These are phyloP conservation scores for Myotisia sp. DNA, from an alignment of 2,329 filamentous ascomycete genomes.

Conservation along the genomic window DNA sequence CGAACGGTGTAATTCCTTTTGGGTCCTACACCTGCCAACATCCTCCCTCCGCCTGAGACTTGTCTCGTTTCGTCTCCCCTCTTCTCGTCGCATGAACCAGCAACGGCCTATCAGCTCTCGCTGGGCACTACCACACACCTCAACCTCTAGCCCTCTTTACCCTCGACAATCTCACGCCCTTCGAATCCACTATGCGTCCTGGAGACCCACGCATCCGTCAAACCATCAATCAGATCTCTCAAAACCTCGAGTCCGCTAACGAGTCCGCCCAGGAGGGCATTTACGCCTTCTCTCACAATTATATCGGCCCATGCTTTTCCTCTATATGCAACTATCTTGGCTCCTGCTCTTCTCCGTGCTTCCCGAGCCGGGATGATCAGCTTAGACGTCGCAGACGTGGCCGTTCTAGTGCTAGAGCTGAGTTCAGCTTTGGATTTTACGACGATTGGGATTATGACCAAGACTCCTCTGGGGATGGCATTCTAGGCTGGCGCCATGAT, in stretches of 20 bases:
- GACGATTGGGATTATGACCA: conserved; percentile 79
- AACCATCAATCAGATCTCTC: conserved; percentile 81
- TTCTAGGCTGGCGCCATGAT: conserved; percentile 67
- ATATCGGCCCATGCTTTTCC: conserved; percentile 66
- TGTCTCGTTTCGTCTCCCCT: too few species aligned
- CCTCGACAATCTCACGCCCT: too few species aligned
- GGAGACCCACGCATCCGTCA: conserved; percentile 78
- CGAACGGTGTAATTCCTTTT: too few species aligned
- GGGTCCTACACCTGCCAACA: too few species aligned
- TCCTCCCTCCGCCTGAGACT: too few species aligned
- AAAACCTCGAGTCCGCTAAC: conserved; percentile 79
- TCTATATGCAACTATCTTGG: conserved; percentile 53
- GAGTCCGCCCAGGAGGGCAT: conserved; percentile 83
- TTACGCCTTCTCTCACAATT: conserved; percentile 75
- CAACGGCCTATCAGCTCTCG: too few species aligned
- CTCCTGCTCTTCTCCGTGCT: conserved; percentile 54
- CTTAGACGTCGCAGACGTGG: conserved; percentile 53
- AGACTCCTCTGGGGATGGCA: conserved; percentile 38
- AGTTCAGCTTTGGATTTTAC: conserved; percentile 91
- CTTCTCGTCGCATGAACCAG: too few species aligned
- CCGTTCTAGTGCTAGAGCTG: conserved; percentile 47
- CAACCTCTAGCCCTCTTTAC: too few species aligned
- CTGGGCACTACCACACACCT: too few species aligned
- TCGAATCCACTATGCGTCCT: conserved; percentile 41
- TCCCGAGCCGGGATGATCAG: conserved; percentile 58